These are phyloP conservation scores for Taiozyma onychis DNA, from an alignment of 1,139 yeast genomes.

Conservation along the genomic window DNA sequence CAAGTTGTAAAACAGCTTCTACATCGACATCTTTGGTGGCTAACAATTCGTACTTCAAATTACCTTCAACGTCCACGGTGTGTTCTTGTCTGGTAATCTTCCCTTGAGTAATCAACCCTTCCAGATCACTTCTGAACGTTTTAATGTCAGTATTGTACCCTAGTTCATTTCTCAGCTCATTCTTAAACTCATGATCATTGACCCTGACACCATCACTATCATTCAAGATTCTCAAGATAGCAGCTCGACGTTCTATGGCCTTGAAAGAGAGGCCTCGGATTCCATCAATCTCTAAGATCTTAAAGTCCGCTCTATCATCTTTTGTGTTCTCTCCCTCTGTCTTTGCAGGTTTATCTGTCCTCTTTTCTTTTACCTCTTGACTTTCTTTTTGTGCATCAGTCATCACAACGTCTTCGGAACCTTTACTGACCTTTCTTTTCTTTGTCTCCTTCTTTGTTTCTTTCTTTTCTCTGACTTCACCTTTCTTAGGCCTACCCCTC, in stretches of 20 bases:
- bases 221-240: constrained; percentile 25
- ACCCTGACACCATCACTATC: constrained; percentile 29
- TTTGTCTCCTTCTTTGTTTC: constrained; percentile 8
- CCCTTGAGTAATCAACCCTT: constrained; percentile 21
- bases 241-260: constrained; percentile 27
- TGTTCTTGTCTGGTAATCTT: constrained; percentile 19
- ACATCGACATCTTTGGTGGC: constrained; percentile 11
- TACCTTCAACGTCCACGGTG: constrained; percentile 5
- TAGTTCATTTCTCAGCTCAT: constrained; percentile 20
- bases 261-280: constrained; percentile 26
- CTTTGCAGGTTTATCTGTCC: too few relatives aligned
- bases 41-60: constrained; percentile 6
- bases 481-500: constrained; percentile 22
- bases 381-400: background rate
- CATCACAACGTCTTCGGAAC: background rate
- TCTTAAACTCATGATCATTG: constrained; percentile 23
- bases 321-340: background rate
- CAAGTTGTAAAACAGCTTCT: constrained; percentile 8
- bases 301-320: background rate
- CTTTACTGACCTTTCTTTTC: background rate
- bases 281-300: constrained; percentile 8
- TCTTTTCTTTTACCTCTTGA: background rate
- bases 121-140: constrained; percentile 25
- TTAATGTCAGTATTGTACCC: constrained; percentile 28
- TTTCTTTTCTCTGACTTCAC: constrained; percentile 14